Conservation (phyloP, 257 asterid genomes). For the Ophiorrhiza pumila region DNA sequence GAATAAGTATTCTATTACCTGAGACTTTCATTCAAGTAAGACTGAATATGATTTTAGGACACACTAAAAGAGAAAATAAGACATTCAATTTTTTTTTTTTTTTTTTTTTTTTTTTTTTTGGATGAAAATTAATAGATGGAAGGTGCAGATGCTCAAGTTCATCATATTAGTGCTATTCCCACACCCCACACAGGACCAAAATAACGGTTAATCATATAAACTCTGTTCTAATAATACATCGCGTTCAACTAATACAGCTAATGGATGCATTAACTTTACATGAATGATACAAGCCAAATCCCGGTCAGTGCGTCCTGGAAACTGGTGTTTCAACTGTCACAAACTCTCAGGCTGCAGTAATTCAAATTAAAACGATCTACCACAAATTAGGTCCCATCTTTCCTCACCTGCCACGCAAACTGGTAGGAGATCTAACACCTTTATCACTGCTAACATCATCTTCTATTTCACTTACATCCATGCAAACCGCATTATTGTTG, state of each 20-base stretch:
- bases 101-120: too few species aligned
- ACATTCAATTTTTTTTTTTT: too few species aligned
- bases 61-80: not conserved
- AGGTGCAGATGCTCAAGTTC: not conserved
- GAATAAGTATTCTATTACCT: not conserved
- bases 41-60: not conserved
- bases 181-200: conserved; percentile 5
- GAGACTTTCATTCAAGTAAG: not conserved
- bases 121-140: not conserved
- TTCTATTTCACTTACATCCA: conserved; percentile 55
- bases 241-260: conserved; percentile 36
- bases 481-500: conserved; percentile 52
- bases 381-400: not conserved
- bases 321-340: conserved; percentile 7
- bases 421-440: conserved; percentile 61
- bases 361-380: conserved; percentile 7
- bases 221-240: conserved; percentile 30
- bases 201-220: conserved; percentile 10
- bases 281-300: conserved; percentile 23
- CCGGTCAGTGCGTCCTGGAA: conserved; percentile 17
- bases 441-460: conserved; percentile 72
- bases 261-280: conserved; percentile 47
- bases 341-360: conserved; percentile 11
- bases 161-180: not conserved
- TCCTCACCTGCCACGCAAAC: conserved; percentile 65